These are phyloP conservation scores for Ustilago lituana DNA, from an alignment of 1,284 basidiomycete genomes.

Conservation along the genomic window DNA sequence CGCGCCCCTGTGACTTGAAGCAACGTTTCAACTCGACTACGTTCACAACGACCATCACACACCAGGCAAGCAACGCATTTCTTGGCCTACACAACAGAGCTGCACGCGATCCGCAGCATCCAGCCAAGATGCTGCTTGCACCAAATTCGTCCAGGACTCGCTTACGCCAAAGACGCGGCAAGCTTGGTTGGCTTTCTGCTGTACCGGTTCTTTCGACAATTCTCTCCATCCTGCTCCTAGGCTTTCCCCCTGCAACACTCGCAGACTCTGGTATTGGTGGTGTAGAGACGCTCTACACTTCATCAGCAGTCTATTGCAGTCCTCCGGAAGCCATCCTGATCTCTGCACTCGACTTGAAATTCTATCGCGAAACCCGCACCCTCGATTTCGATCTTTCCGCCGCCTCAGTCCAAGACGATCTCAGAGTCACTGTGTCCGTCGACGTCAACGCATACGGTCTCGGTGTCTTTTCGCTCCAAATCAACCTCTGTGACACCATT, in stretches of 20 bases:
- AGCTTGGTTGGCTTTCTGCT: background rate
- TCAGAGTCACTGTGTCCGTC: conserved; percentile 46
- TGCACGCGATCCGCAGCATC: background rate
- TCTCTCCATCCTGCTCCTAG: conserved; percentile 4
- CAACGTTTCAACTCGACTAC: no score
- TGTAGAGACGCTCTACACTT: conserved; percentile 50
- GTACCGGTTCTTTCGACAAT: conserved; percentile 5
- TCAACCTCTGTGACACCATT: conserved; percentile 62
- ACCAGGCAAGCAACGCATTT: no score
- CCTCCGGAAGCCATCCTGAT: conserved; percentile 61
- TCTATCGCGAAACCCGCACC: conserved; percentile 58
- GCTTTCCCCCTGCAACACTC: conserved; percentile 1
- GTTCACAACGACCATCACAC: no score
- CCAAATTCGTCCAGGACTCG: background rate
- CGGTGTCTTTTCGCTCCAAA: conserved; percentile 56
- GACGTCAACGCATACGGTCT: conserved; percentile 64
- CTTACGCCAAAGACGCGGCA: background rate
- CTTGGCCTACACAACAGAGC: no score
- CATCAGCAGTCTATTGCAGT: conserved; percentile 63
- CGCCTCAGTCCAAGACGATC: conserved; percentile 51
- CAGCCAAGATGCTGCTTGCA: conserved; percentile 5
- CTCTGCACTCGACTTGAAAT: conserved; percentile 52
- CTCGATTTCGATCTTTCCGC: conserved; percentile 64
- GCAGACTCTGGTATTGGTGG: conserved; percentile 30
- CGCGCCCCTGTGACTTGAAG: no score